Conservation (phyloP, 257 asterid species). For the Nicotiana undulata region DNA sequence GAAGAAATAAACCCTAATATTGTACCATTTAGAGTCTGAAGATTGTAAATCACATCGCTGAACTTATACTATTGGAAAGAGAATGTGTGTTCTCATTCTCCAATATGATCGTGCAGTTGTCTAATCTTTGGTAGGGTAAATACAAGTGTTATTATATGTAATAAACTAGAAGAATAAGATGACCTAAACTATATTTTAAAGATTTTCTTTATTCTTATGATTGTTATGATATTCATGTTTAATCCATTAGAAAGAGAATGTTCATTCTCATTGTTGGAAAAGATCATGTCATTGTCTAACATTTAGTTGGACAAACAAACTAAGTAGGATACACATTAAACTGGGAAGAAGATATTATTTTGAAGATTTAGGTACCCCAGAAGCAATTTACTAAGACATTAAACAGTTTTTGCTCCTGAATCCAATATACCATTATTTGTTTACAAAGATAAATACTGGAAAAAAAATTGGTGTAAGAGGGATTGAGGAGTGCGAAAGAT, state of each 20-base stretch:
- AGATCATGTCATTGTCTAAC: neutral
- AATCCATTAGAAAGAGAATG: neutral
- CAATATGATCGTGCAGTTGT: neutral
- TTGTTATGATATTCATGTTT: neutral
- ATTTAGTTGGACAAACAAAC: neutral
- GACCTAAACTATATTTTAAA: neutral
- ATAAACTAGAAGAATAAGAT: neutral
- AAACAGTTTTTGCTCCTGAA: neutral
- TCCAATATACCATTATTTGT: neutral
- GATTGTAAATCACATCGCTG: neutral
- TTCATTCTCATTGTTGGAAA: neutral
- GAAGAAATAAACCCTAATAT: constrained; percentile 32
- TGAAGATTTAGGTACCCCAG: neutral
- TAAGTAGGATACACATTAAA: neutral
- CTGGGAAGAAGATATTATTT: neutral
- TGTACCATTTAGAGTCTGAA: constrained; percentile 37
- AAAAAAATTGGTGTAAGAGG: neutral
- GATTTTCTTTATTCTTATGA: neutral
- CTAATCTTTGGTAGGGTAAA: neutral
- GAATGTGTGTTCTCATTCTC: constrained; percentile 3
- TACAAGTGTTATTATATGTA: neutral
- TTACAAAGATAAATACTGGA: neutral
- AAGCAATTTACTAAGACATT: neutral
- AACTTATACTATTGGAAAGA: neutral
- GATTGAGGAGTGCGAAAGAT: neutral